A percentile compares a stretch with the other conserved stretches of the same genome.
These are phyloP conservation scores for Colletotrichum sansevieriae DNA, from an alignment of 2,329 filamentous ascomycete genomes.

Conservation along the genomic window DNA sequence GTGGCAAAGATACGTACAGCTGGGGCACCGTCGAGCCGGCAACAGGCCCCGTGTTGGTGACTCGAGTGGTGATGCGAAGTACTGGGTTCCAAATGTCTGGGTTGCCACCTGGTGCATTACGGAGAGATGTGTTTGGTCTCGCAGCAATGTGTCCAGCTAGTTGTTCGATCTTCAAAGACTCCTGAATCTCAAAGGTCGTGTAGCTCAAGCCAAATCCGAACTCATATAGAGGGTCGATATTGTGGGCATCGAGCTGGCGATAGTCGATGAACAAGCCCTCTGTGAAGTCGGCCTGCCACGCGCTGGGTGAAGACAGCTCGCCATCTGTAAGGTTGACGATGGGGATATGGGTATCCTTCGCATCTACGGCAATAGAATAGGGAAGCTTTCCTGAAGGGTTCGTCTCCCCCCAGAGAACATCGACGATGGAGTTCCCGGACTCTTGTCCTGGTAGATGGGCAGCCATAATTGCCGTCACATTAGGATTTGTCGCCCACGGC, in stretches of 20 bases:
- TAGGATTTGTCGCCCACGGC: conserved; percentile 71
- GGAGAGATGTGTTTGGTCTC: conserved; percentile 53
- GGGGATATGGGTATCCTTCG: conserved; percentile 58
- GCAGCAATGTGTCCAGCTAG: conserved; percentile 50
- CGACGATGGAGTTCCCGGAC: conserved; percentile 79
- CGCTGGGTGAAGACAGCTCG: conserved; percentile 69
- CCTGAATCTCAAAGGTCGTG: conserved; percentile 68
- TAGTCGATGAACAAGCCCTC: conserved; percentile 69
- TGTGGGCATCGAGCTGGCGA: conserved; percentile 63
- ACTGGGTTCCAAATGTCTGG: conserved; percentile 61
- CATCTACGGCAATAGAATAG: conserved; percentile 64
- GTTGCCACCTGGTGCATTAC: conserved; percentile 57
- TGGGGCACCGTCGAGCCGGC: conserved; percentile 76
- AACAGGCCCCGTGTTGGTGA: conserved; percentile 74
- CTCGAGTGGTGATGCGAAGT: conserved; percentile 66
- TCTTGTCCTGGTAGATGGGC: conserved; percentile 82
- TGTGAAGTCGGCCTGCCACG: conserved; percentile 64
- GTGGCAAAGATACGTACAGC: conserved; percentile 63
- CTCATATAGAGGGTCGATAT: conserved; percentile 63
- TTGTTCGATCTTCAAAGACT: conserved; percentile 59
- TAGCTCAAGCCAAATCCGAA: conserved; percentile 79
- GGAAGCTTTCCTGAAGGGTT: conserved; percentile 62
- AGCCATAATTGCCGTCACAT: conserved; percentile 83
- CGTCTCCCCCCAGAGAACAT: conserved; percentile 75
- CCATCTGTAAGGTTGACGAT: conserved; percentile 65